phyloP scores from a whole-genome alignment of 768 basidiomycete species.

The Termitomyces eurrhizus region DNA sequence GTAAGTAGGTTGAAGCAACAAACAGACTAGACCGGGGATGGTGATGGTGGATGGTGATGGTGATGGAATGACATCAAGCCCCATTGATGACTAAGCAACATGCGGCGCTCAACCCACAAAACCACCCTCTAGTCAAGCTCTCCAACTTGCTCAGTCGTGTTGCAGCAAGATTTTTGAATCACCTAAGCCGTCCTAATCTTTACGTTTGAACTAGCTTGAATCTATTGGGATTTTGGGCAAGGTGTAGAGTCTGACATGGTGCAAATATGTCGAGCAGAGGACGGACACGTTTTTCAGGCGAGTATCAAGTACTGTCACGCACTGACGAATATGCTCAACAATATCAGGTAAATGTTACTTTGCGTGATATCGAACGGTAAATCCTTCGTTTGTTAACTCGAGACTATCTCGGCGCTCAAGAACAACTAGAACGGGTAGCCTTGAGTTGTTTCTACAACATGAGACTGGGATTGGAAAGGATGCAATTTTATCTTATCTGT shows the following conservation, averaged over 20 bases:
- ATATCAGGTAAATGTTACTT: conserved; percentile 52
- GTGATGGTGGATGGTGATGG: no score
- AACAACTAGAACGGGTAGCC: conserved; percentile 48
- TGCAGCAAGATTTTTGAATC: not conserved
- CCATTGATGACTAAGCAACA: conserved; percentile 1
- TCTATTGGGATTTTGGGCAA: not conserved
- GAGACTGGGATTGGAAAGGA: conserved; percentile 71
- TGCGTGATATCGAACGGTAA: conserved; percentile 78
- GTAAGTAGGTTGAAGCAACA: no score
- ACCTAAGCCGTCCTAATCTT: not conserved
- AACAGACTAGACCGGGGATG: no score
- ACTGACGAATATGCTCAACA: conserved; percentile 2
- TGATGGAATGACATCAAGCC: not conserved
- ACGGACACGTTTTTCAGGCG: conserved; percentile 61
- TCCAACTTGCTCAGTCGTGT: not conserved
- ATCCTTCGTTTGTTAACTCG: conserved; percentile 12
- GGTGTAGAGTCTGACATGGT: conserved; percentile 39
- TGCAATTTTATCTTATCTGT: conserved; percentile 70
- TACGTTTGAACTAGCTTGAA: no score
- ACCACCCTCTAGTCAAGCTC: not conserved
- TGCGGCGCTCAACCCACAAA: not conserved
- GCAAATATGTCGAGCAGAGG: conserved; percentile 62
- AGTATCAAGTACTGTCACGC: not conserved
- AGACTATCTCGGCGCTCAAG: conserved; percentile 2
- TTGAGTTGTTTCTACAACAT: conserved; percentile 70